Evolutionary conservation across 1,284 basidiomycete genomes (phyloP), one percentile per base, ranked within the genome.

Genomic region (Heterobasidion annosum): DNA sequence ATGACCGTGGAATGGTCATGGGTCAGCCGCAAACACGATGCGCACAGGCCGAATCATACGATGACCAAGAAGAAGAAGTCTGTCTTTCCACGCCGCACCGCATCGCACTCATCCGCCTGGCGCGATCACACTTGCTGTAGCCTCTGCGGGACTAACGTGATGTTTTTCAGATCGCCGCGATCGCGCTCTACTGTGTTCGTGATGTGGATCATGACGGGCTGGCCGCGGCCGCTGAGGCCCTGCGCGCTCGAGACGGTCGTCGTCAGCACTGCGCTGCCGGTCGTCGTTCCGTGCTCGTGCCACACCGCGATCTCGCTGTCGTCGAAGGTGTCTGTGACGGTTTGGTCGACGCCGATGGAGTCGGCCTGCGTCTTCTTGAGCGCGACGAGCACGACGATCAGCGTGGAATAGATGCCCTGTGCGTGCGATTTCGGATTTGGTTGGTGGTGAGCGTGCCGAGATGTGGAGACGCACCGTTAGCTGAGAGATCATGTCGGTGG

Each of bases 331-430:
- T 47, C 45, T 9, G 10, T 16, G 18, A 32, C 10, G 12, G 25
- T 10, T 16, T 18, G 45, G 34, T 18, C 50, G 37, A 19, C 44
- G n/a, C 37, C 37, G 4, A 40, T 5, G n/a, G 45, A 12, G 43
- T 52, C 51, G n/a, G n/a, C 34, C 16, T 42, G 25, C 16, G 51
- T 46, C 51, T 46, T 52, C 34, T 47, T 52, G 43, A 52, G 43
- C 9, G 51, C 51, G 16, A 52, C 51, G 33, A 52, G 51, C 10
- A 34, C n/a, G 43, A 52, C 34, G 33, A 52, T 52, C 25, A 52
- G 51, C 10, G 51, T 46, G 40, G 51, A 45, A 34, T 52, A 52
- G 19, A 52, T 52, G 25, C 51, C 51, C 51, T 52, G 33, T 16
- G 45, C 9, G 18, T 32, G 4, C 10, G n/a, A 43, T 13, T 13